Conservation (phyloP, 306 rosid species). For the Cucumis melo region DNA sequence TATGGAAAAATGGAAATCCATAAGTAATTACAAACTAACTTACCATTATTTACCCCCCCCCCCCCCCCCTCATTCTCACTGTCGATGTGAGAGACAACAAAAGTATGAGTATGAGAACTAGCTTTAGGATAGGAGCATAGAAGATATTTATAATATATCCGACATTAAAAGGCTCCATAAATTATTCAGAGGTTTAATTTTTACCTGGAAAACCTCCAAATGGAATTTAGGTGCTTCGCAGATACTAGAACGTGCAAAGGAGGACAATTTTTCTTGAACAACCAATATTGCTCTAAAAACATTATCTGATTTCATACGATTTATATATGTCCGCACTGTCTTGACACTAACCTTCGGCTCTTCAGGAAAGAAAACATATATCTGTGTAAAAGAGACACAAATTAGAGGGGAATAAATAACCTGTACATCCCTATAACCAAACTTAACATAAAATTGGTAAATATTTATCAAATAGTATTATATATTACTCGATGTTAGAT, state of each 20-base stretch:
- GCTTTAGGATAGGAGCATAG: background rate
- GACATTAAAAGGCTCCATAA: background rate
- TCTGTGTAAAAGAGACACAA: slow-evolving; percentile 16
- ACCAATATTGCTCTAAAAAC: slow-evolving; percentile 56
- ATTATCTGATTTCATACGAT: slow-evolving; percentile 58
- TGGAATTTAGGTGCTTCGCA: slow-evolving; percentile 37
- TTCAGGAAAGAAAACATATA: slow-evolving; percentile 64
- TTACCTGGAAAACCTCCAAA: slow-evolving; percentile 79
- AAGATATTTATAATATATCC: background rate
- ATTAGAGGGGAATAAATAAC: background rate
- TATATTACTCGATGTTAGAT: background rate
- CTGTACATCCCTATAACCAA: background rate
- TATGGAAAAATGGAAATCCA: no score
- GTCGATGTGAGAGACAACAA: background rate
- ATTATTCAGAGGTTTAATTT: background rate
- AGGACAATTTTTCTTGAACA: slow-evolving; percentile 41
- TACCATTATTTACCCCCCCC: background rate
- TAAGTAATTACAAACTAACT: background rate
- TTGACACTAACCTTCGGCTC: slow-evolving; percentile 47
- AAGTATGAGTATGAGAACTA: background rate
- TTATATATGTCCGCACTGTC: slow-evolving; percentile 36
- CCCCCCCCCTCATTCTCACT: background rate
- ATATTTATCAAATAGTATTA: background rate
- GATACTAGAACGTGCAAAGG: slow-evolving; percentile 28
- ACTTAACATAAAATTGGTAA: background rate